Base-by-base conservation (phyloP, 2,329 filamentous ascomycete species). In the Tolypocladium tundrense region DNA sequence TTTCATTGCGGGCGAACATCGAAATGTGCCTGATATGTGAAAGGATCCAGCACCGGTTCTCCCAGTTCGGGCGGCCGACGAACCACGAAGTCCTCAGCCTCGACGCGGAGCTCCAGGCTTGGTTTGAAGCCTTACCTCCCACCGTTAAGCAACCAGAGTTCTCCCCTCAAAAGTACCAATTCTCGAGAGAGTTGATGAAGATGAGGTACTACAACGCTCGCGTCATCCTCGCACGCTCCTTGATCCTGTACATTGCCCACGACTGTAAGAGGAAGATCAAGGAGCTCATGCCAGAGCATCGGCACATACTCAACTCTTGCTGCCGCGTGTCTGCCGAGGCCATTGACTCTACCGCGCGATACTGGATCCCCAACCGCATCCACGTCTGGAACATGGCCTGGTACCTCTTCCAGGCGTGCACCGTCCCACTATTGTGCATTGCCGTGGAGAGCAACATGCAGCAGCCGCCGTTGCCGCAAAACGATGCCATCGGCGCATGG, bases 351-450 rank as follows among this genome's bases (percentile, higher is more conserved):
- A 68, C 68, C 37, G 67, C 67, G 2, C 60, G 69, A 7, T 65
- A 69, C 61, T 70, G 69, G 69, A 68, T 63, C 0, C 69, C 67
- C 7, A 70, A 69, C 55, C 62, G 66, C 21, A 62, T 70, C 33
- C 68, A 69, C 27, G 68, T 68, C 19, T 70, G 69, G 69, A 68
- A 67, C 59, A 64, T 65, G 14, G 65, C 63, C 1, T 70, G 68
- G 68, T 69, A 69, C 51, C 64, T 71, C 9, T 71, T 71, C 58
- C 68, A 70, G 54, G 68, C 68, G 5, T 69, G 67, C 53, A 68
- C 67, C 53, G 66, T 69, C 2, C 68, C 67, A 11, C 59, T 70
- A 2, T 60, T 70, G 19, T 63, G 66, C 39, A 64, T 70, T 37
- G 64, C 68, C 27, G 65, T 69, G 33, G 65, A 69, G 35, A 59